phyloP scores from a whole-genome alignment of 2,329 filamentous ascomycete genomes.

The Didymella exigua region DNA sequence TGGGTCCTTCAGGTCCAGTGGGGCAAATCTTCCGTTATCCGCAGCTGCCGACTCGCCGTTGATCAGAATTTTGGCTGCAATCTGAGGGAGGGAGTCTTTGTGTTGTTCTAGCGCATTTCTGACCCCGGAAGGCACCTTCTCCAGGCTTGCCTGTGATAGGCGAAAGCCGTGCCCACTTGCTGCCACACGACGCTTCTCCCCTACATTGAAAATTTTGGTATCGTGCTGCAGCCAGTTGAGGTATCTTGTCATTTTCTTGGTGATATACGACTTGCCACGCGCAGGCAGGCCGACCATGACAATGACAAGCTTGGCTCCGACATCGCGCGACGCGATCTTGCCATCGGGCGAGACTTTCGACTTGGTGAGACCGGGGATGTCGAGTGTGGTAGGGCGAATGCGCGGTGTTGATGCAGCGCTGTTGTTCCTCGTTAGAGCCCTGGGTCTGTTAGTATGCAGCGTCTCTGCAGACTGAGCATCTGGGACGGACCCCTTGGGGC shows the following conservation, averaged over 20 bases:
- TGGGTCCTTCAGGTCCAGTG: slow-evolving; percentile 39
- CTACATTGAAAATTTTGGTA: slow-evolving; percentile 95
- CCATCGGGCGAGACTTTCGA: slow-evolving; percentile 96
- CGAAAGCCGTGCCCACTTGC: slow-evolving; percentile 63
- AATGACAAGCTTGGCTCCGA: slow-evolving; percentile 94
- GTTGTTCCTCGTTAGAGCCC: slow-evolving; percentile 71
- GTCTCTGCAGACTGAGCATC: slow-evolving; percentile 15
- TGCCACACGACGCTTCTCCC: slow-evolving; percentile 82
- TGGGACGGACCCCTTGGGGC: slow-evolving; percentile 63
- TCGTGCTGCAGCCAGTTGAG: slow-evolving; percentile 97
- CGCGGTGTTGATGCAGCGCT: slow-evolving; percentile 79
- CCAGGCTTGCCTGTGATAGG: slow-evolving; percentile 40
- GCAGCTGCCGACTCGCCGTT: slow-evolving; percentile 58
- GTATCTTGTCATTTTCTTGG: slow-evolving; percentile 95
- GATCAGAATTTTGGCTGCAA: slow-evolving; percentile 63
- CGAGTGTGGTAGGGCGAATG: slow-evolving; percentile 89
- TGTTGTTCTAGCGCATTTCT: slow-evolving; percentile 33
- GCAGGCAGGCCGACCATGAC: slow-evolving; percentile 98
- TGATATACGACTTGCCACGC: slow-evolving; percentile 97
- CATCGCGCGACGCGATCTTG: slow-evolving; percentile 88
- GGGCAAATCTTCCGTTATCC: slow-evolving; percentile 41
- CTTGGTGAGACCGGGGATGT: slow-evolving; percentile 94
- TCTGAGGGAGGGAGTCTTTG: slow-evolving; percentile 39
- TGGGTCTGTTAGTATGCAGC: slow-evolving; percentile 45
- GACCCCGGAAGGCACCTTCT: slow-evolving; percentile 34